Evolutionary conservation across 1,284 basidiomycete genomes (phyloP), one percentile per base, ranked within the genome.

Genomic region (Acaromyces ingoldii): DNA sequence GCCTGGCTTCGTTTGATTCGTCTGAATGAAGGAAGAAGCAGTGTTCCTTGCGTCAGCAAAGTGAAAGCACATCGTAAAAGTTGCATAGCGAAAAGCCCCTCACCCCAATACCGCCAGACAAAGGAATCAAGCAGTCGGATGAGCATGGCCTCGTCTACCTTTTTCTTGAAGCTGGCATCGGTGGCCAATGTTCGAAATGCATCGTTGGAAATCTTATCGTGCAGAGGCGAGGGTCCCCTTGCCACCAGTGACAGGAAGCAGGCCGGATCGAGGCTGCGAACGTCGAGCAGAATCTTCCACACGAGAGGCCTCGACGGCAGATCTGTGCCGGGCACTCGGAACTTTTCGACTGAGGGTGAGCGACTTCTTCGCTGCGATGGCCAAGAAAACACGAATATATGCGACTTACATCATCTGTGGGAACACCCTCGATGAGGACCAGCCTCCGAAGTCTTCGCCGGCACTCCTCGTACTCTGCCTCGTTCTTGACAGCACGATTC

Each of bases 81-180:
- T 33, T 42, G 6, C 41, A 42, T 44, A 10, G 19, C 30, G 11
- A 15, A 45, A 22, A 13, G 19, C 24, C 19, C 62, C 79, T 40
- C 53, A 88, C 89, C 87, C 62, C 88, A 81, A 77, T 87, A 89
- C 63, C 88, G 81, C 93, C 93, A 98, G 2, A 95, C 92, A 75
- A 96, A 97, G 0, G 92, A 93, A 72, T 98, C 93, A 24, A 98
- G 79, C 13, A 96, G 77, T 24, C 93, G 83, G 55, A 97, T 86
- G n/a, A 97, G 82, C 88, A 92, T 93, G 64, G 92, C 91, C 76
- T 97, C 91, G 28, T 87, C 84, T 15, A 98, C 93, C 48, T 88
- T 85, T 69, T 90, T 88, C 76, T 93, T 92, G 80, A 97, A 98
- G 7, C 88, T 88, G 59, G 85, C 84, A 75, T 97, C 93, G 1